phyloP scores from a whole-genome alignment of 257 asterid species.

The Nicotiana benthamiana region DNA sequence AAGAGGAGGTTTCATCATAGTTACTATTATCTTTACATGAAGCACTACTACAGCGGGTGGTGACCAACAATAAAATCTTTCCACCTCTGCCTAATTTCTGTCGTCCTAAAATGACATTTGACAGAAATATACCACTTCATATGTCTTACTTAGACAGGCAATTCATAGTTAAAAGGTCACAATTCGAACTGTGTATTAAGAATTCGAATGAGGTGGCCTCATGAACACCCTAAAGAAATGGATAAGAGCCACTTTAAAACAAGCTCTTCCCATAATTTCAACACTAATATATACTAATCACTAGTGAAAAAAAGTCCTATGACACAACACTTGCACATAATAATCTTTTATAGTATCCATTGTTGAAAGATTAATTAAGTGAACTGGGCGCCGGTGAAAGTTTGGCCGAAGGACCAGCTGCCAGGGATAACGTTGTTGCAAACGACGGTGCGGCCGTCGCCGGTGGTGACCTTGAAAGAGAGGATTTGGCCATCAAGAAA shows the following conservation, averaged over 20 bases:
- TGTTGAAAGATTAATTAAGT: neutral
- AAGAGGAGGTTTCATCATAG: too few relatives aligned
- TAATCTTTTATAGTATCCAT: neutral
- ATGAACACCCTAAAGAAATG: neutral
- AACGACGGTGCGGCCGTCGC: constrained; percentile 30
- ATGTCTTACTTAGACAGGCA: too few relatives aligned
- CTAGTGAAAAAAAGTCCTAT: too few relatives aligned
- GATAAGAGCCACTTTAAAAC: constrained; percentile 19
- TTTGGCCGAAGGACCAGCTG: constrained; percentile 40
- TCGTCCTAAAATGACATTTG: too few relatives aligned
- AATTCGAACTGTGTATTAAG: neutral
- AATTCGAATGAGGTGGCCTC: neutral
- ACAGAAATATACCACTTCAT: too few relatives aligned
- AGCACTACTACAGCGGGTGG: neutral
- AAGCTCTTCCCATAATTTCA: constrained; percentile 13
- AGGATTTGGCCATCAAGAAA: constrained; percentile 39
- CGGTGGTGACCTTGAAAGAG: constrained; percentile 40
- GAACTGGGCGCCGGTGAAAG: constrained; percentile 36
- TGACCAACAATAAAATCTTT: neutral
- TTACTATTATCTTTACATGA: too few relatives aligned
- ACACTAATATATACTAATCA: neutral
- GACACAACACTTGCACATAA: neutral
- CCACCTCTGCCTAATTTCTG: neutral
- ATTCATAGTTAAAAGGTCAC: neutral
- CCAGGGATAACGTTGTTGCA: constrained; percentile 27